Conservation (phyloP, 495 filamentous ascomycete species). For the Podospora conica region DNA sequence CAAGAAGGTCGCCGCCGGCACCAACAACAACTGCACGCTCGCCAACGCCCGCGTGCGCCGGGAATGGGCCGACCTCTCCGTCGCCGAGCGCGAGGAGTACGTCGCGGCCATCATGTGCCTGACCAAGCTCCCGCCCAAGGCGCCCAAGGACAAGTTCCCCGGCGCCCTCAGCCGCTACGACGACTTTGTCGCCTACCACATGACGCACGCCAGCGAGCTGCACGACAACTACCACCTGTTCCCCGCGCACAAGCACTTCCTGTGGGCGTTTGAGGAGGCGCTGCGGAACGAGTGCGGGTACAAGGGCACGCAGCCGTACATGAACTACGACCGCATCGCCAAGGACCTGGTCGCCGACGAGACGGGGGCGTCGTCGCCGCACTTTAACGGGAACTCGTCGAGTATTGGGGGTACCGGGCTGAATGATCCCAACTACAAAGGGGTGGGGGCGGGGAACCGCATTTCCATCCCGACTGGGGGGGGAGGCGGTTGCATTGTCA, state of each 20-base stretch:
- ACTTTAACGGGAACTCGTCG: conserved; percentile 38
- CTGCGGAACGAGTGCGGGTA: conserved; percentile 67
- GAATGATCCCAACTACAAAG: conserved; percentile 9
- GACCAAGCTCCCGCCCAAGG: conserved; percentile 35
- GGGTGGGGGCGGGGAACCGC: conserved; percentile 9
- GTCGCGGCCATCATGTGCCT: conserved; percentile 45
- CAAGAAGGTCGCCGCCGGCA: conserved; percentile 6
- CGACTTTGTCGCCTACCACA: conserved; percentile 50
- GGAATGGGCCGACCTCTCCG: conserved; percentile 29
- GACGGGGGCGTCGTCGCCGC: conserved; percentile 22
- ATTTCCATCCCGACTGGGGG: conserved; percentile 40
- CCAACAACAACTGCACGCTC: conserved; percentile 10
- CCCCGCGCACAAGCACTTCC: conserved; percentile 63
- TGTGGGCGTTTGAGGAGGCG: conserved; percentile 58
- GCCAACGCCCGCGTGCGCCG: neutral
- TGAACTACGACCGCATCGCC: conserved; percentile 41
- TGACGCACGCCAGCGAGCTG: conserved; percentile 41
- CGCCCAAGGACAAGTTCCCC: conserved; percentile 37
- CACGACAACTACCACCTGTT: conserved; percentile 56
- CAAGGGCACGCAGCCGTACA: conserved; percentile 44
- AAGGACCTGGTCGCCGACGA: conserved; percentile 22
- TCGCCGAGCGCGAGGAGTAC: conserved; percentile 45
- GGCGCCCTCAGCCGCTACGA: conserved; percentile 47
- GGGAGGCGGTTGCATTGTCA: conserved; percentile 53
- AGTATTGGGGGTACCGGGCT: conserved; percentile 37